These are phyloP conservation scores for Kalanchoe fedtschenkoi DNA, from an alignment of 164 flowering plant species.

Conservation along the genomic window DNA sequence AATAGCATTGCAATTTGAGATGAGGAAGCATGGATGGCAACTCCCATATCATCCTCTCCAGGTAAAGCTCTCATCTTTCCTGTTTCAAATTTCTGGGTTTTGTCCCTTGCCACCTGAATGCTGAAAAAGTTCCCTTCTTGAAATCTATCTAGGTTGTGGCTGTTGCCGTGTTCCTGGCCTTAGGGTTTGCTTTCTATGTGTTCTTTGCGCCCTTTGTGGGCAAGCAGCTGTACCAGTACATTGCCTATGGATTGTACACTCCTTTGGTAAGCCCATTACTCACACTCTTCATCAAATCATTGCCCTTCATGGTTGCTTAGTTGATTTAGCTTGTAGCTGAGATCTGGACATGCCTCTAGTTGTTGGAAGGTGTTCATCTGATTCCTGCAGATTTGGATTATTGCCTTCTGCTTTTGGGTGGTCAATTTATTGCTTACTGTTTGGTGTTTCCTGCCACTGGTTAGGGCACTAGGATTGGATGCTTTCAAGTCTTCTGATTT, in stretches of 20 bases:
- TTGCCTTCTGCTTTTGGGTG: not conserved
- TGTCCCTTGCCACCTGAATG: not conserved
- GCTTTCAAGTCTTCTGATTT: not conserved
- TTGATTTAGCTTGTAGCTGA: constrained; percentile 10
- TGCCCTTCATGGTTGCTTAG: not conserved
- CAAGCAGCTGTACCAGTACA: constrained; percentile 61
- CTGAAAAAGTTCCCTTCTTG: constrained; percentile 5
- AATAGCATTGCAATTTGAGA: constrained; percentile 20
- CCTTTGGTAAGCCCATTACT: constrained; percentile 61
- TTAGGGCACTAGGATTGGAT: not conserved
- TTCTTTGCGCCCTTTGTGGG: constrained; percentile 98
- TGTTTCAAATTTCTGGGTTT: not conserved
- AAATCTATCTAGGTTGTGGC: constrained; percentile 69
- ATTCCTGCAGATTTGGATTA: not conserved
- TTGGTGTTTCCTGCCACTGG: not conserved
- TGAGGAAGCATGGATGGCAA: constrained; percentile 99
- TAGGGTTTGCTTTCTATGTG: constrained; percentile 97
- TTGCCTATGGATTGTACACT: constrained; percentile 83
- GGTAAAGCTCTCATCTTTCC: constrained; percentile 23
- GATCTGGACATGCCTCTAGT: constrained; percentile 24
- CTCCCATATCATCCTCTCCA: constrained; percentile 97
- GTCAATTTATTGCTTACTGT: not conserved
- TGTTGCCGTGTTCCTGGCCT: constrained; percentile 88
- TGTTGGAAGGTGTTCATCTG: constrained; percentile 5
- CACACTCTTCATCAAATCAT: not conserved